Percentiles rank a stretch among this genome's conserved stretches.
Evolutionary conservation across 495 filamentous ascomycete species (phyloP).

Genomic region (Margaritispora aquatica): DNA sequence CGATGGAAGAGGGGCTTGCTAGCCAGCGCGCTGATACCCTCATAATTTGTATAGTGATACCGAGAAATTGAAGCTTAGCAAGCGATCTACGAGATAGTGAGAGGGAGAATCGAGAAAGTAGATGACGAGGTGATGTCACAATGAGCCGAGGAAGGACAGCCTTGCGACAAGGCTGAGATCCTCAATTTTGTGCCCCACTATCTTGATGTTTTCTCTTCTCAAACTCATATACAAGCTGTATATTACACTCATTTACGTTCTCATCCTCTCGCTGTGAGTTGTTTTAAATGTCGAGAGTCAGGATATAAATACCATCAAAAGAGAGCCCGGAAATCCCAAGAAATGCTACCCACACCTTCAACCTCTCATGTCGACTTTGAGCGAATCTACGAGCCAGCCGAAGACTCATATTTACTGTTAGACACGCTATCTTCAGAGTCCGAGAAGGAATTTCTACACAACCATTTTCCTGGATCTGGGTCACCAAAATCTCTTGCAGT

Average conservation of each 20-base stretch:
- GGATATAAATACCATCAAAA: too few relatives aligned
- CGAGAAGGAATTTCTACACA: slow-evolving; percentile 65
- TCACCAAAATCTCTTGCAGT: neutral
- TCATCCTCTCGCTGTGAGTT: too few relatives aligned
- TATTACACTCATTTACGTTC: too few relatives aligned
- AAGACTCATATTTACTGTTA: slow-evolving; percentile 91
- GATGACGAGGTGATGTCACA: neutral
- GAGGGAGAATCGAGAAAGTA: neutral
- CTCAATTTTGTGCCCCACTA: neutral
- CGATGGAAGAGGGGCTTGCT: slow-evolving; percentile 13
- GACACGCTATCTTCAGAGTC: slow-evolving; percentile 75
- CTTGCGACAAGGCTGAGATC: neutral
- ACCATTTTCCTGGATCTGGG: slow-evolving; percentile 43
- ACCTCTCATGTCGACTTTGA: slow-evolving; percentile 84
- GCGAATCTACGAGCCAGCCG: slow-evolving; percentile 86
- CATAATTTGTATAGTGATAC: slow-evolving; percentile 11
- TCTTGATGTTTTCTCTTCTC: too few relatives aligned
- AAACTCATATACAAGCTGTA: too few relatives aligned
- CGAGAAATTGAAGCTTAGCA: too few relatives aligned
- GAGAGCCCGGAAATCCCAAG: neutral
- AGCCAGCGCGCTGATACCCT: slow-evolving; percentile 4
- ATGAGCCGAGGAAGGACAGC: neutral
- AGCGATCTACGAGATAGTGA: too few relatives aligned
- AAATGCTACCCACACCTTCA: slow-evolving; percentile 81
- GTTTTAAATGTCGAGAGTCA: too few relatives aligned